Conservation (phyloP, 495 filamentous ascomycete species). For the Xylaria acuta region DNA sequence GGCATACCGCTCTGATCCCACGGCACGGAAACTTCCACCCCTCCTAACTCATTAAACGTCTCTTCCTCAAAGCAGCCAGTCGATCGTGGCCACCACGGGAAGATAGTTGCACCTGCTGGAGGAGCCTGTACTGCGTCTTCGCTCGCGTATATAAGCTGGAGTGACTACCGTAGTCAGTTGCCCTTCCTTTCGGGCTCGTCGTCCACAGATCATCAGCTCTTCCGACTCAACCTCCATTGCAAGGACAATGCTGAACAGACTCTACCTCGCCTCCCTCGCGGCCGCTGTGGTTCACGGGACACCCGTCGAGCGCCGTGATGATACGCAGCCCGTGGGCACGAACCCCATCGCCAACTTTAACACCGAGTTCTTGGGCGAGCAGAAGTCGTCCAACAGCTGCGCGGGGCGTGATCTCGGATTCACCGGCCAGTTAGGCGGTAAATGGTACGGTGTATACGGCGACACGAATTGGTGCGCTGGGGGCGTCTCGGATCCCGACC, state of each 20-base stretch:
- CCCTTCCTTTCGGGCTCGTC: neutral
- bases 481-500: neutral
- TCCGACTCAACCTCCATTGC: neutral
- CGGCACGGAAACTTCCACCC: neutral
- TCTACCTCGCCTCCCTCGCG: neutral
- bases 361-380: conserved; percentile 41
- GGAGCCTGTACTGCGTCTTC: neutral
- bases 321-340: neutral
- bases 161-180: neutral
- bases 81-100: neutral
- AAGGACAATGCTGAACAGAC: neutral
- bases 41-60: neutral
- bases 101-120: too few species aligned
- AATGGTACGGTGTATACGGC: conserved; percentile 9
- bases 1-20: neutral
- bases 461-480: neutral
- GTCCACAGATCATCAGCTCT: neutral
- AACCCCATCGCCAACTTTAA: conserved; percentile 15
- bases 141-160: neutral
- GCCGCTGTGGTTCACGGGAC: neutral
- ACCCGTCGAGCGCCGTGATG: neutral
- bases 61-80: neutral
- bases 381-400: conserved; percentile 46
- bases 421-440: conserved; percentile 43
- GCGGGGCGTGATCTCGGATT: conserved; percentile 50